Conservation (phyloP, 1,284 basidiomycete species). For the Agroathelia rolfsii region DNA sequence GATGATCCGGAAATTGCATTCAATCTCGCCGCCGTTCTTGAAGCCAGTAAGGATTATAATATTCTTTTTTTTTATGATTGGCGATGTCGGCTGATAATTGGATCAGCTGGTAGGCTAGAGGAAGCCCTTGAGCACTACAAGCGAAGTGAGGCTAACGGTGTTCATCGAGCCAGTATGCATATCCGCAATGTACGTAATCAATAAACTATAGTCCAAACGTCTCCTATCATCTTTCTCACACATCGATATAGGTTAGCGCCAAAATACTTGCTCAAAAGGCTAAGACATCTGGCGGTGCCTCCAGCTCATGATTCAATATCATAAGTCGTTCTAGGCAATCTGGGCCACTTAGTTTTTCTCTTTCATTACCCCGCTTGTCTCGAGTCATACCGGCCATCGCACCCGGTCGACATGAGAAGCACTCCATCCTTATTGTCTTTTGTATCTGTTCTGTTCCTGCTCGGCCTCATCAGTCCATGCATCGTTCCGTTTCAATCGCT, state of each 20-base stretch:
- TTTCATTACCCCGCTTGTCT: conserved; percentile 1
- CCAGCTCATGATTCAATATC: conserved; percentile 27
- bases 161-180: conserved; percentile 79
- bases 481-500: too few relatives aligned
- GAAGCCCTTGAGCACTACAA: conserved; percentile 77
- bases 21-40: conserved; percentile 85
- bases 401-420: too few relatives aligned
- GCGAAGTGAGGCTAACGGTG: conserved; percentile 67
- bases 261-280: conserved; percentile 68
- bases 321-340: conserved; percentile 12
- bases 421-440: too few relatives aligned
- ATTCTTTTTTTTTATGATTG: conserved; percentile 21
- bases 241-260: conserved; percentile 53
- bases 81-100: conserved; percentile 19
- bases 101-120: conserved; percentile 66
- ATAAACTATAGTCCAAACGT: conserved; percentile 7
- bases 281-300: conserved; percentile 35
- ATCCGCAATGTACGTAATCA: conserved; percentile 62
- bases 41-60: conserved; percentile 55
- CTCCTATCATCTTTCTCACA: conserved; percentile 11
- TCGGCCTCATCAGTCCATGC: too few relatives aligned
- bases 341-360: too few relatives aligned
- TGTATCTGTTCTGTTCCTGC: too few relatives aligned
- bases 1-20: conserved; percentile 93
- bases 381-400: too few relatives aligned